Evolutionary conservation across 495 filamentous ascomycete genomes (phyloP).

Genomic region (Daldinia childiae): DNA sequence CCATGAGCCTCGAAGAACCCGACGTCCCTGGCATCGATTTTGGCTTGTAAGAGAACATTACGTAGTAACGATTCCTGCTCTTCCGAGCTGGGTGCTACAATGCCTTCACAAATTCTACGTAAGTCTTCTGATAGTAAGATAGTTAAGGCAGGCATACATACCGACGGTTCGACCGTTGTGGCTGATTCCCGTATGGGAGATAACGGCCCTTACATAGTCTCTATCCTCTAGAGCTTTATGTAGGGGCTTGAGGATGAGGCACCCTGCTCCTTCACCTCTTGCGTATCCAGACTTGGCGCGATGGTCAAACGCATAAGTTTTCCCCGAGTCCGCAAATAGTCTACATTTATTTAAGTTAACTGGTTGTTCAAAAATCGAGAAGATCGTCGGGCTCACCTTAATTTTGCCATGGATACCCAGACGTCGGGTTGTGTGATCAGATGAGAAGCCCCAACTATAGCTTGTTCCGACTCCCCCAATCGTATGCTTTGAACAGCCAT

Average conservation of each 20-base stretch:
- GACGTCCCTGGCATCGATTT: conserved; percentile 55
- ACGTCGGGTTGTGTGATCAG: conserved; percentile 55
- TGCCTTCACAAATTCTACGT: conserved; percentile 45
- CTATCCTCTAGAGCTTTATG: conserved; percentile 60
- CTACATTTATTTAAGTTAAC: conserved; percentile 21
- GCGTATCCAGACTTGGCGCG: conserved; percentile 57
- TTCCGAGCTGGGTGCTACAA: conserved; percentile 61
- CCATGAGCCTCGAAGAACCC: conserved; percentile 47
- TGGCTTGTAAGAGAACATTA: conserved; percentile 41
- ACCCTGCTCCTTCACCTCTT: conserved; percentile 54
- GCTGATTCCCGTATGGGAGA: conserved; percentile 63
- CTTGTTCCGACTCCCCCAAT: conserved; percentile 57
- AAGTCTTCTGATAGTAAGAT: conserved; percentile 2
- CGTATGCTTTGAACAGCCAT: conserved; percentile 83
- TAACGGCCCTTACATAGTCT: conserved; percentile 66
- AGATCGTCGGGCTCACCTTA: conserved; percentile 16
- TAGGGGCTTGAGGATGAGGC: conserved; percentile 64
- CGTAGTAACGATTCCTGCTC: conserved; percentile 55
- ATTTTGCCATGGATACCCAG: conserved; percentile 52
- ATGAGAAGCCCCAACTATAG: conserved; percentile 59
- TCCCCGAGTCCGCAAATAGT: conserved; percentile 51
- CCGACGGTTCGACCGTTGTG: conserved; percentile 63
- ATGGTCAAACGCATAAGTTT: conserved; percentile 54
- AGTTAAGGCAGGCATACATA: conserved; percentile 53
- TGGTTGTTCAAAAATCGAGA: background rate